Evolutionary conservation across 495 filamentous ascomycete genomes (phyloP).

Genomic region (Hyphodiscus hymeniophilus): DNA sequence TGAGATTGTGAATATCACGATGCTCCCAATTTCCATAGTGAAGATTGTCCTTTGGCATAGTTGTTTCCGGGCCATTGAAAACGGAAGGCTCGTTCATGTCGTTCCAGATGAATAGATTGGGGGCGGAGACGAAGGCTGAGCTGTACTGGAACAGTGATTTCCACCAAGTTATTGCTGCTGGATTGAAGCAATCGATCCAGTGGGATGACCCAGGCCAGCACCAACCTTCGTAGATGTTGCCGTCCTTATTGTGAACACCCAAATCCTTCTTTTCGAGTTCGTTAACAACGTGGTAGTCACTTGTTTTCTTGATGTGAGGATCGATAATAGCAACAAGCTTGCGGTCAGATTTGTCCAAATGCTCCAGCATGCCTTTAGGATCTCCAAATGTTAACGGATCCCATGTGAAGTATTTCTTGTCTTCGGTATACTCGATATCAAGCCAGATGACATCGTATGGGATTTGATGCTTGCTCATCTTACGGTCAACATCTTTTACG

Average conservation of each 20-base stretch:
- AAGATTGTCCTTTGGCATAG: slow-evolving; percentile 96
- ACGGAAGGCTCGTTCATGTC: slow-evolving; percentile 99
- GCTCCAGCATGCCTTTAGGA: slow-evolving; percentile 79
- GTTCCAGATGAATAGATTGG: slow-evolving; percentile 94
- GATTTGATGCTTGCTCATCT: slow-evolving; percentile 89
- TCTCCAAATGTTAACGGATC: slow-evolving; percentile 79
- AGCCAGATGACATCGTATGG: slow-evolving; percentile 99
- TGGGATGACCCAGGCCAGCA: slow-evolving; percentile 96
- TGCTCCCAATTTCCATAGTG: slow-evolving; percentile 93
- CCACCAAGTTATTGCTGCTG: slow-evolving; percentile 85
- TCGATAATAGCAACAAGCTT: slow-evolving; percentile 95
- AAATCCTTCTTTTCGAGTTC: slow-evolving; percentile 78
- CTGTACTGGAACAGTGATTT: slow-evolving; percentile 76
- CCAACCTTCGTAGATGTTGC: slow-evolving; percentile 86
- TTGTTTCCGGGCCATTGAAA: slow-evolving; percentile 95
- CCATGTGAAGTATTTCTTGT: slow-evolving; percentile 97
- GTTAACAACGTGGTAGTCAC: slow-evolving; percentile 63
- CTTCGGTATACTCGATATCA: slow-evolving; percentile 93
- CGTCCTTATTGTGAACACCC: slow-evolving; percentile 82
- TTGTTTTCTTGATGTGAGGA: slow-evolving; percentile 92
- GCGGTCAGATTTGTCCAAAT: slow-evolving; percentile 70
- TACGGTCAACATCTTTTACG: slow-evolving; percentile 90
- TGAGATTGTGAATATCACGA: slow-evolving; percentile 89
- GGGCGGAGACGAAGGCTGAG: slow-evolving; percentile 69
- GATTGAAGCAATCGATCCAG: slow-evolving; percentile 94